Evolutionary conservation across 441 rosid genomes (phyloP).

Genomic region (Gossypium davidsonii): DNA sequence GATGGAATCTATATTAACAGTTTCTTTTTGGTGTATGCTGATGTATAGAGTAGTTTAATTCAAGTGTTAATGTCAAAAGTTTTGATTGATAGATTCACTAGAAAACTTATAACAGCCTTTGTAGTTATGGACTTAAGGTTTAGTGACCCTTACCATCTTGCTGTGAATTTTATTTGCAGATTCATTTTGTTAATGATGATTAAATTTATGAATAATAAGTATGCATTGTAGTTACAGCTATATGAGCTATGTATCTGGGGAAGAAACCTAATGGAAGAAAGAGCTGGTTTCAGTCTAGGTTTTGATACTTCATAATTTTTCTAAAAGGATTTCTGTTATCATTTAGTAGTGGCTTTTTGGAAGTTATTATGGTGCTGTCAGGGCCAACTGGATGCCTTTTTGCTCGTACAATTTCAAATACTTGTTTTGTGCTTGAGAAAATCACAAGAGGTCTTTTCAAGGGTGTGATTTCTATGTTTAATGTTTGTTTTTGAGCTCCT

Average conservation of each 20-base stretch:
- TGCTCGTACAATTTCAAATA: not conserved
- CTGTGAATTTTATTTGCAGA: not conserved
- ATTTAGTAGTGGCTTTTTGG: not conserved
- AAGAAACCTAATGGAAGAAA: not conserved
- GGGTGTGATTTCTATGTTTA: not conserved
- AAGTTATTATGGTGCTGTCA: not conserved
- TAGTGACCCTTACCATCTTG: not conserved
- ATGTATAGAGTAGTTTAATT: not conserved
- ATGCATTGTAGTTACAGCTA: not conserved
- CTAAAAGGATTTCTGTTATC: not conserved
- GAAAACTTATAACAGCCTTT: slow-evolving; percentile 5
- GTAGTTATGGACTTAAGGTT: not conserved
- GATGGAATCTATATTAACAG: not conserved
- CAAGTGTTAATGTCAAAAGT: not conserved
- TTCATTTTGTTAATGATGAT: not conserved
- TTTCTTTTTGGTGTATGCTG: not conserved
- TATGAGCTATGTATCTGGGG: not conserved
- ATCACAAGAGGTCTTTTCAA: not conserved
- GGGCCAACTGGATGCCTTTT: not conserved
- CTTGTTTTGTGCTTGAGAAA: not conserved
- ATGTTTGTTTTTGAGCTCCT: slow-evolving; percentile 1
- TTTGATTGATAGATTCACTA: not conserved
- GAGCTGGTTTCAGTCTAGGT: not conserved
- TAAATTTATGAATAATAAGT: not conserved
- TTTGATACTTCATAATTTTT: not conserved